Evolutionary conservation across 371 early-diverging fungal species (phyloP), one percentile per base, ranked within the genome.

Genomic region (Mortierella sp.): DNA sequence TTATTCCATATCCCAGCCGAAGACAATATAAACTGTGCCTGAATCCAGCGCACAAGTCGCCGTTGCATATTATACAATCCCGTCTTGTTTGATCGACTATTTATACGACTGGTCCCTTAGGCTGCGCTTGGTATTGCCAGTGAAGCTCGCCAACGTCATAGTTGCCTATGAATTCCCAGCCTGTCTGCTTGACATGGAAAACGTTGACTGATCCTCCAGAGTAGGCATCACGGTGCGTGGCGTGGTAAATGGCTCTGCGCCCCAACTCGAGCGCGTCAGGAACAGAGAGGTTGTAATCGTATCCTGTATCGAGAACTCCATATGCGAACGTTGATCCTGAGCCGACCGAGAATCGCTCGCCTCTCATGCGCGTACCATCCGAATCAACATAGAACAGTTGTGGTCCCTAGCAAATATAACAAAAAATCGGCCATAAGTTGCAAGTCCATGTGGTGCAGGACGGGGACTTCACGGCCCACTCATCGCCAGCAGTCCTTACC

Each of bases 171-270:
- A 90, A 90, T 56, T 85, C 89, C 99, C 99, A 99, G 12, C 99
- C 99, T 28, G 90, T 79, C 71, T 92, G 83, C 65, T 93, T 90
- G 51, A 99, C 93, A 80, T 96, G 97, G 86, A 97, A 99, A 55
- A 98, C 93, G 76, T 95, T 97, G 34, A 99, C 92, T 26, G 89
- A 86, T 61, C 99, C 99, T 83, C 99, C 99, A 64, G 97, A 97
- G 83, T 87, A 96, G 42, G 99, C 99, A 89, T 99, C 99, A 70
- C 99, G 90, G 84, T 95, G 94, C 39, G 99, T 95, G 47, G 99
- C 99, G 79, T 99, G 99, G 85, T 94, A 99, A 67, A 99, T 99
- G 12, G 99, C 93, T 48, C 98, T 87, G 66, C 92, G 91, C 26
- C 95, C 99, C 47, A 99, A 83, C 46, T 99, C 98, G 59, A 97